Conservation (phyloP, 2,329 filamentous ascomycete genomes). For the Colletotrichum theobromicola region DNA sequence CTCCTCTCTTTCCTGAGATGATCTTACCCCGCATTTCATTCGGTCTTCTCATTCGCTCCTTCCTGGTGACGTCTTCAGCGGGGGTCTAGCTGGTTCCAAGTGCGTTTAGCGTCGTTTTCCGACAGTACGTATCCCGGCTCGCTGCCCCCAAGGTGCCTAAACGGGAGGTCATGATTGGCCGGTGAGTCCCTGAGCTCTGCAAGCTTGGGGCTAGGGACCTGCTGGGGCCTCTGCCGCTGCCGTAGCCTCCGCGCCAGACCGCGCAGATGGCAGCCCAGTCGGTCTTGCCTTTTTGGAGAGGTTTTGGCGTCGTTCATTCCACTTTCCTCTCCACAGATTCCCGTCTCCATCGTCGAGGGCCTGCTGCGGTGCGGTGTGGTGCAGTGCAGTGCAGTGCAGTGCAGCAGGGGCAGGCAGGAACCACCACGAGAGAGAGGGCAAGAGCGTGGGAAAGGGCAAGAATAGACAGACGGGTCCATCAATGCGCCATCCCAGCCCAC, state of each 20-base stretch:
- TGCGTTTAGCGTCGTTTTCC: background rate
- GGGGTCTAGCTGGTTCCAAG: constrained; percentile 7
- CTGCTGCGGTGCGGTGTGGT: background rate
- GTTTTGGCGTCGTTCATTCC: background rate
- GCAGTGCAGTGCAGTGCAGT: background rate
- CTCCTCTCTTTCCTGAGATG: background rate
- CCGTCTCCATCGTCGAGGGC: background rate
- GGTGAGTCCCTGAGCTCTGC: background rate
- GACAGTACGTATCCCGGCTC: background rate
- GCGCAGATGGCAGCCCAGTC: background rate
- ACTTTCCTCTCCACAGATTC: background rate
- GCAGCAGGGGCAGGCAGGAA: background rate
- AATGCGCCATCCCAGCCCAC: background rate
- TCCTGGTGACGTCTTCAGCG: constrained; percentile 18
- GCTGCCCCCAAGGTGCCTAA: background rate
- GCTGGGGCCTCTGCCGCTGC: constrained; percentile 1
- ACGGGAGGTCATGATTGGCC: background rate
- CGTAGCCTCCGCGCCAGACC: constrained; percentile 10
- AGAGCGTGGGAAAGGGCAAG: background rate
- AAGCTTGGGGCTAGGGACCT: background rate
- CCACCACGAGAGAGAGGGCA: background rate
- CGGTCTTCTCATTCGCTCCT: background rate
- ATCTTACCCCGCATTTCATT: constrained; percentile 23
- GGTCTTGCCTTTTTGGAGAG: background rate
- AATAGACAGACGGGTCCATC: background rate